A percentile compares a stretch with the other conserved stretches of the same genome.
Evolutionary conservation across 345 rosid species (phyloP).

Genomic region (Acer yangbiense): DNA sequence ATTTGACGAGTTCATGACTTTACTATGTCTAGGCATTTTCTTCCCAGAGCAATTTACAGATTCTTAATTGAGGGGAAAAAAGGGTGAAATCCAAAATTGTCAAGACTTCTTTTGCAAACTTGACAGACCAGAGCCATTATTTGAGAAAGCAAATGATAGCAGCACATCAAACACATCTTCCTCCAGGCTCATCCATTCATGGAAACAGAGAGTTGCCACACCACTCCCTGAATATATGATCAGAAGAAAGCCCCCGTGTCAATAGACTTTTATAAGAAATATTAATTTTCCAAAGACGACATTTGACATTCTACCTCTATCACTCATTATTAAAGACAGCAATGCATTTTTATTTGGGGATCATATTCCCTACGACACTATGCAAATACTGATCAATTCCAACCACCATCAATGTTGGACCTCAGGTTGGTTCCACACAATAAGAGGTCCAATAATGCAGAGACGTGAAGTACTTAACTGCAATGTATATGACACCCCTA

Average conservation of each 20-base stretch:
- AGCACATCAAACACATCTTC: conserved; percentile 46
- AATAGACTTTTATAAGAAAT: conserved; percentile 38
- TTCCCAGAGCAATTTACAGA: conserved; percentile 26
- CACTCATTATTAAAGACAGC: conserved; percentile 10
- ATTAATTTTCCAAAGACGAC: conserved; percentile 25
- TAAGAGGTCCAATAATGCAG: neutral
- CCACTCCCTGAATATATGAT: conserved; percentile 52
- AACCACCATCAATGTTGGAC: neutral
- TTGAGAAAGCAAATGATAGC: conserved; percentile 37
- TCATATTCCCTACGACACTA: neutral
- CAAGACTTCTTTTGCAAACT: conserved; percentile 37
- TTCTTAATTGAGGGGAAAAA: conserved; percentile 23
- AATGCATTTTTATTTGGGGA: neutral
- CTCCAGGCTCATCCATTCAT: conserved; percentile 44
- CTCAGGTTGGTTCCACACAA: neutral
- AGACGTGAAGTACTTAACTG: neutral
- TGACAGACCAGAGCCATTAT: conserved; percentile 41
- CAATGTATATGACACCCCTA: neutral
- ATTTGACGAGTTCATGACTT: conserved; percentile 24
- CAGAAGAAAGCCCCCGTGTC: conserved; percentile 48
- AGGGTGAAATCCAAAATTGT: conserved; percentile 20
- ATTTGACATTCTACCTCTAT: conserved; percentile 27
- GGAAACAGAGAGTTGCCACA: conserved; percentile 45
- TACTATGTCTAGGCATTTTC: conserved; percentile 25
- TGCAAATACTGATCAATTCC: neutral